Evolutionary conservation across 257 asterid genomes (phyloP).

Genomic region (Nicotiana undulata): DNA sequence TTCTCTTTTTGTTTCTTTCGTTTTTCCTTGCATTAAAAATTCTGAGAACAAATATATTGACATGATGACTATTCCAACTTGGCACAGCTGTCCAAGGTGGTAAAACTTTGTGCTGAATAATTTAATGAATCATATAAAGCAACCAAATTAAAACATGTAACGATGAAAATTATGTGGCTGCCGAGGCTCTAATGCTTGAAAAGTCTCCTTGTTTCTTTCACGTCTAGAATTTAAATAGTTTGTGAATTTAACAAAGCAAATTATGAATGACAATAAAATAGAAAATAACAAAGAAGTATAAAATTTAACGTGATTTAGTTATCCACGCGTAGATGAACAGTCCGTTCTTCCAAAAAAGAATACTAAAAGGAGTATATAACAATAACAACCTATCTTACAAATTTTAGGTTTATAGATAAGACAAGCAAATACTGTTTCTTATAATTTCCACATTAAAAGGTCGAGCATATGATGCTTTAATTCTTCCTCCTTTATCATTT

Average conservation of each 20-base stretch:
- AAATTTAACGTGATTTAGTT: not conserved
- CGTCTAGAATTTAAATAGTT: not conserved
- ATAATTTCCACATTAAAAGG: not conserved
- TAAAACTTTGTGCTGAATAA: not conserved
- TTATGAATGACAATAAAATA: not conserved
- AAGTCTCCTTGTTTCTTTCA: not conserved
- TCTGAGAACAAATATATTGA: not conserved
- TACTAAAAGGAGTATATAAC: not conserved
- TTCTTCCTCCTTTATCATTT: too few species aligned
- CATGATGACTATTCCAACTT: not conserved
- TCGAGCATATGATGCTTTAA: not conserved
- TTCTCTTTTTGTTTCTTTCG: not conserved
- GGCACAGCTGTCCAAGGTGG: not conserved
- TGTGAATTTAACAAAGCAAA: not conserved
- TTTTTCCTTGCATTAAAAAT: not conserved
- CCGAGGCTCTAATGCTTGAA: not conserved
- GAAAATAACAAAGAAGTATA: too few species aligned
- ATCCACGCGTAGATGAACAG: not conserved
- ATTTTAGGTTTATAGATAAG: not conserved
- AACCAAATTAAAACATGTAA: not conserved
- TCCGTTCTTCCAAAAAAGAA: not conserved
- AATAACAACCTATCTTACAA: too few species aligned
- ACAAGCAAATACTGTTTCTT: not conserved
- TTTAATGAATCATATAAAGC: not conserved
- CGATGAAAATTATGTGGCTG: not conserved